These are phyloP conservation scores for Phytophthora citrophthora DNA, from an alignment of 352 stramenopile species.

Conservation along the genomic window DNA sequence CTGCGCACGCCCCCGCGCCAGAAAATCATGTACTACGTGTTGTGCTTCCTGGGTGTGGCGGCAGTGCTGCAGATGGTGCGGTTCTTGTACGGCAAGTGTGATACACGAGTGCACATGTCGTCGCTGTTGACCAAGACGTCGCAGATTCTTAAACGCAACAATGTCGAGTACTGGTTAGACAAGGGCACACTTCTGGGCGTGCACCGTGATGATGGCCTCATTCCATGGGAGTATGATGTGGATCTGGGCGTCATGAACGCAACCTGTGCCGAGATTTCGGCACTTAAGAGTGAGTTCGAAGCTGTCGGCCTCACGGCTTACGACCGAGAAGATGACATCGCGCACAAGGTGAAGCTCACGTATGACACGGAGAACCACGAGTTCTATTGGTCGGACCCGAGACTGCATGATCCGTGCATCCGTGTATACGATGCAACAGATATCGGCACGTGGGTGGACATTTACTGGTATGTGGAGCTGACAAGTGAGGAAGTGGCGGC, in stretches of 20 bases:
- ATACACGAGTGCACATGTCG: conserved; percentile 75
- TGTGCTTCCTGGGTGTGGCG: conserved; percentile 37
- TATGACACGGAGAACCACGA: conserved; percentile 85
- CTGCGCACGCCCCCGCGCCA: conserved; percentile 20
- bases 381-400: conserved; percentile 81
- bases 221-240: conserved; percentile 85
- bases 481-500: conserved; percentile 46
- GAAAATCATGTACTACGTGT: conserved; percentile 35
- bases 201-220: conserved; percentile 71
- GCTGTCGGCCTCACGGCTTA: conserved; percentile 68
- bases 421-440: conserved; percentile 74
- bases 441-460: conserved; percentile 73
- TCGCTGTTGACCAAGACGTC: conserved; percentile 73
- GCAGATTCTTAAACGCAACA: conserved; percentile 61
- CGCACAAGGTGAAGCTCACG: conserved; percentile 85
- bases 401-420: conserved; percentile 79
- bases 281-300: conserved; percentile 69
- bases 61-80: conserved; percentile 49
- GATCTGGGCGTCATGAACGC: conserved; percentile 83
- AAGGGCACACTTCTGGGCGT: conserved; percentile 79
- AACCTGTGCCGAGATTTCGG: conserved; percentile 71
- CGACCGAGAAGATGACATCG: conserved; percentile 72
- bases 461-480: conserved; percentile 85
- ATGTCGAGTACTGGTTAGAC: conserved; percentile 86
- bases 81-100: conserved; percentile 78